phyloP scores from a whole-genome alignment of 306 rosid genomes.

The Ormosia semicastrata region DNA sequence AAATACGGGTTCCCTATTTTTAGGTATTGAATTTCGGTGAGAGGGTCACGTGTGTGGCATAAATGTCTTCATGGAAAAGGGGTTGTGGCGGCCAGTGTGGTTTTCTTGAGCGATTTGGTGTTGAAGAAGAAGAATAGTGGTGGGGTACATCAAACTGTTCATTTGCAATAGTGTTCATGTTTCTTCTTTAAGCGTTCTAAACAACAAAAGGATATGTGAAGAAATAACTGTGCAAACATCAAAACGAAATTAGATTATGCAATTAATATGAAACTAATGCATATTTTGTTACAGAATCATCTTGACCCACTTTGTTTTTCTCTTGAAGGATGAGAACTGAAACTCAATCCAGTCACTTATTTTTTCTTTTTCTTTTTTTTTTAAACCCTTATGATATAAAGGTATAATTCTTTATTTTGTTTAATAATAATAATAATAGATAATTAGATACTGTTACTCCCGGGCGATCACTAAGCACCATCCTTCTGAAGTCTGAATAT shows the following conservation, averaged over 20 bases:
- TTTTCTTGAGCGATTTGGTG: background rate
- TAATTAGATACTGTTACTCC: too few relatives aligned
- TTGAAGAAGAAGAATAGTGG: background rate
- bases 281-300: background rate
- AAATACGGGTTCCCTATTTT: conserved; percentile 32
- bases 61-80: conserved; percentile 19
- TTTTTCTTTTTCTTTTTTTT: too few relatives aligned
- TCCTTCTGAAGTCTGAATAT: background rate
- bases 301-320: background rate
- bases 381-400: too few relatives aligned
- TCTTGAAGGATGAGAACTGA: too few relatives aligned
- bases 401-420: background rate
- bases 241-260: background rate
- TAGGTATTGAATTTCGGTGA: conserved; percentile 40
- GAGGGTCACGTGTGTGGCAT: conserved; percentile 37
- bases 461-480: too few relatives aligned
- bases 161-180: background rate
- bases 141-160: background rate
- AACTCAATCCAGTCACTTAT: too few relatives aligned
- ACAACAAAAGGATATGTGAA: background rate
- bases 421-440: too few relatives aligned
- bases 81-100: conserved; percentile 4
- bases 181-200: background rate
- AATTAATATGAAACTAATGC: background rate
- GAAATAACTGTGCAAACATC: background rate